phyloP scores from a whole-genome alignment of 805 yeast species.

The Metschnikowia koreensis region DNA sequence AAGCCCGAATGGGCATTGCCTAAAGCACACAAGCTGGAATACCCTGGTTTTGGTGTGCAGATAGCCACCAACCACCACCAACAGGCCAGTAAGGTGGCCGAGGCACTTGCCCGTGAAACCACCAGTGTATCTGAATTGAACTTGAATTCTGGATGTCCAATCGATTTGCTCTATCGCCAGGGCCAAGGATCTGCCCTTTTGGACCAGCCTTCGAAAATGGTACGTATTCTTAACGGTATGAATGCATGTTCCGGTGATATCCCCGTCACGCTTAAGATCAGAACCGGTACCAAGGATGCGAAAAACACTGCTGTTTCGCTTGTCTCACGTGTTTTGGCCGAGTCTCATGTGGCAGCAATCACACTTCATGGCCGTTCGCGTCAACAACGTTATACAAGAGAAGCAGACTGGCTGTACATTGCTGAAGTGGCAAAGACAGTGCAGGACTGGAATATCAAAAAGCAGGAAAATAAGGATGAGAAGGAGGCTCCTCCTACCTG shows the following conservation, averaged over 20 bases:
- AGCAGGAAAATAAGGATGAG: conserved; percentile 58
- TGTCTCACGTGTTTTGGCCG: conserved; percentile 67
- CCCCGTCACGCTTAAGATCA: conserved; percentile 87
- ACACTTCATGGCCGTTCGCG: conserved; percentile 96
- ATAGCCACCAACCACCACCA: conserved; percentile 88
- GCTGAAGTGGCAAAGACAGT: conserved; percentile 68
- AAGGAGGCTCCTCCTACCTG: conserved; percentile 63
- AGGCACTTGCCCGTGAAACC: conserved; percentile 59
- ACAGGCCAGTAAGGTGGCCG: conserved; percentile 94
- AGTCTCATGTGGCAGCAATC: conserved; percentile 83
- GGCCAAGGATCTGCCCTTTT: conserved; percentile 95
- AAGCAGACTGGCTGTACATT: conserved; percentile 92
- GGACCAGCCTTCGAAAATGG: conserved; percentile 81
- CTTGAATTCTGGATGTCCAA: conserved; percentile 96
- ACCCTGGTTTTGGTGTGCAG: conserved; percentile 90
- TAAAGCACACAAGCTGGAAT: conserved; percentile 78
- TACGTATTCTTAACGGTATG: conserved; percentile 84
- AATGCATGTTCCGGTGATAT: conserved; percentile 83
- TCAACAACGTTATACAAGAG: conserved; percentile 88
- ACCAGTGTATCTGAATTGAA: conserved; percentile 76
- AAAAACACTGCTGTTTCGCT: conserved; percentile 85
- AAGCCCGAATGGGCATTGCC: conserved; percentile 98
- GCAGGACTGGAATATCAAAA: conserved; percentile 53
- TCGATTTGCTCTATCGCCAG: conserved; percentile 86
- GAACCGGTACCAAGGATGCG: conserved; percentile 86